phyloP scores from a whole-genome alignment of 2,329 filamentous ascomycete genomes.

The Grosmannia penicillata region DNA sequence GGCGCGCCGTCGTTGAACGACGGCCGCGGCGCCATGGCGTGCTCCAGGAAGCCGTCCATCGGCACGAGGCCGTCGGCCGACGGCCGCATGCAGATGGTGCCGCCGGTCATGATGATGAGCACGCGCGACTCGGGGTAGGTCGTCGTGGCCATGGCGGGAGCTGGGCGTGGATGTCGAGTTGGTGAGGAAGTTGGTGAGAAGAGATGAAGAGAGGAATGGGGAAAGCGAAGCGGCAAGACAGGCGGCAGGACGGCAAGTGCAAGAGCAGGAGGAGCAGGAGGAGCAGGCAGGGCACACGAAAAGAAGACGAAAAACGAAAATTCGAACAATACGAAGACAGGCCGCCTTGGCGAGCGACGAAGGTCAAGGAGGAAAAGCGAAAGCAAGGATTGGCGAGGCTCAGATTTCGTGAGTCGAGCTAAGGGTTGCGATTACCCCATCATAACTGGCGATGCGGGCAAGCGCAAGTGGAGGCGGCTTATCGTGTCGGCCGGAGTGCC shows the following conservation, averaged over 20 bases:
- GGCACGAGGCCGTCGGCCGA: slow-evolving; percentile 69
- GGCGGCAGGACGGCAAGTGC: too few species aligned
- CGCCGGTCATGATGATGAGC: slow-evolving; percentile 80
- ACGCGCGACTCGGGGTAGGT: slow-evolving; percentile 60
- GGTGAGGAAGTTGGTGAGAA: background rate
- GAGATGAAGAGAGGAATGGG: too few species aligned
- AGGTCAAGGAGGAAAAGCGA: background rate
- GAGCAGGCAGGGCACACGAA: background rate
- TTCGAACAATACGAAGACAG: background rate
- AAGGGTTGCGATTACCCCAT: slow-evolving; percentile 7
- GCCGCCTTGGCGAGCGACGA: too few species aligned
- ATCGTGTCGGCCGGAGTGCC: background rate
- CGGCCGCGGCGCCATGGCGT: slow-evolving; percentile 66
- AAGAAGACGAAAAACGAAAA: background rate
- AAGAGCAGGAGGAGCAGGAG: background rate
- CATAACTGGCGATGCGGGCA: background rate
- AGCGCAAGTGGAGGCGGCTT: too few species aligned
- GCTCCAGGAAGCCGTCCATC: slow-evolving; percentile 64
- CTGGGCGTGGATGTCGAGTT: background rate
- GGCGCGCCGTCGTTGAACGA: slow-evolving; percentile 70
- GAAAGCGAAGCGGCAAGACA: too few species aligned
- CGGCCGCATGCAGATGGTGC: slow-evolving; percentile 82
- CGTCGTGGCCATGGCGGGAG: slow-evolving; percentile 6
- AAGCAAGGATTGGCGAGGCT: background rate
- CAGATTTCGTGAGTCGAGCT: background rate